phyloP scores from a whole-genome alignment of 257 asterid genomes.

The Scutellaria barbata region DNA sequence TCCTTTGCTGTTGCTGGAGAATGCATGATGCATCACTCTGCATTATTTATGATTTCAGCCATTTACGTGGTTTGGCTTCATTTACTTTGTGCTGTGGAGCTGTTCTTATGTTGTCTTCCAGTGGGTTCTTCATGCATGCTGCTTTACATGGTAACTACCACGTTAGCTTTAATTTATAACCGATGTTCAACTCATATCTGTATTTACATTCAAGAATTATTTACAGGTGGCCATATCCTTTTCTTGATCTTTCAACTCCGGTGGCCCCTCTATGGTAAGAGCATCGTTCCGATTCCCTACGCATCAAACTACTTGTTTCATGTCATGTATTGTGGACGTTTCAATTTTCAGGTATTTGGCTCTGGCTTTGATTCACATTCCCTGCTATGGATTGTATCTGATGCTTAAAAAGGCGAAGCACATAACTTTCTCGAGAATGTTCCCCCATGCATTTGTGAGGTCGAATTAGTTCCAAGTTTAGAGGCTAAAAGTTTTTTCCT shows the following conservation, averaged over 20 bases:
- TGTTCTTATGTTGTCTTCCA: slow-evolving; percentile 67
- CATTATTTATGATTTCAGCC: slow-evolving; percentile 53
- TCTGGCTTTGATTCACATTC: slow-evolving; percentile 71
- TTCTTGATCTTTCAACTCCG: slow-evolving; percentile 79
- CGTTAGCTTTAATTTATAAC: neutral
- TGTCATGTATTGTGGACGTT: neutral
- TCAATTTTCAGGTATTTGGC: slow-evolving; percentile 65
- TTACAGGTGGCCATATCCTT: slow-evolving; percentile 98
- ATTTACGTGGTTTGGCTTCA: slow-evolving; percentile 69
- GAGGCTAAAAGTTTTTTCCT: neutral
- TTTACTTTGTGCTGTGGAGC: slow-evolving; percentile 74
- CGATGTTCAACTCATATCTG: too few relatives aligned
- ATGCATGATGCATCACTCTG: neutral
- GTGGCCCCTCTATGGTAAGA: slow-evolving; percentile 84
- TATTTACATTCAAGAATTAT: neutral
- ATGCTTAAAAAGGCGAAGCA: slow-evolving; percentile 64
- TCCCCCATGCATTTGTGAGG: slow-evolving; percentile 60
- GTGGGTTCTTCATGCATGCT: slow-evolving; percentile 80
- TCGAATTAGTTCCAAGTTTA: slow-evolving; percentile 38
- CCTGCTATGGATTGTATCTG: slow-evolving; percentile 68
- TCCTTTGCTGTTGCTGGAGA: neutral
- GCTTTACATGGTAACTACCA: slow-evolving; percentile 63
- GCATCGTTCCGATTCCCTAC: neutral
- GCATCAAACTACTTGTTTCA: neutral
- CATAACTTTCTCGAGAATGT: slow-evolving; percentile 52